These are phyloP conservation scores for Ophiostoma sp. DNA, from an alignment of 2,329 filamentous ascomycete genomes.

Conservation along the genomic window DNA sequence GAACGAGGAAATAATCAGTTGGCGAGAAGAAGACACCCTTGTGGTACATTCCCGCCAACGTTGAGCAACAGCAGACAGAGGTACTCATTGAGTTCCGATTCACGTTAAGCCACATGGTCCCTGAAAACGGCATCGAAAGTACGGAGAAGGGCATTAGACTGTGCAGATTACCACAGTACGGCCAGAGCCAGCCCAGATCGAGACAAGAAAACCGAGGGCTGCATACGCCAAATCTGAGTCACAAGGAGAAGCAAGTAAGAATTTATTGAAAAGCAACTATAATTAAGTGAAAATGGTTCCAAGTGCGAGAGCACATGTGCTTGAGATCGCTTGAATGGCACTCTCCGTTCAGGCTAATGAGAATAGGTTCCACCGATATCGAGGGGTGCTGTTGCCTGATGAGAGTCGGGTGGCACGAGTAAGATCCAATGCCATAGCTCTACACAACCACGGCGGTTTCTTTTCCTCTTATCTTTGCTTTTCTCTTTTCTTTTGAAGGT, in stretches of 20 bases:
- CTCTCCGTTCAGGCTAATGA: conserved; percentile 4
- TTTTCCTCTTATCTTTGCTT: background rate
- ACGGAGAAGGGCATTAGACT: conserved; percentile 2
- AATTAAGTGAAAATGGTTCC: background rate
- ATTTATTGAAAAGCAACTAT: background rate
- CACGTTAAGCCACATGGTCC: background rate
- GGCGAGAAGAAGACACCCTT: background rate
- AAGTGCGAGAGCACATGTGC: background rate
- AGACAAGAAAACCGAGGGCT: conserved; percentile 17
- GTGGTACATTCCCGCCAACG: background rate
- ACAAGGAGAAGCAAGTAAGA: conserved; percentile 8
- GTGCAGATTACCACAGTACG: conserved; percentile 2
- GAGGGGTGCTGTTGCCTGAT: background rate
- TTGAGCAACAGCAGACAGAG: background rate
- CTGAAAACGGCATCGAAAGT: conserved; percentile 1
- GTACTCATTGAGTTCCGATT: background rate
- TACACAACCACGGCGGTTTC: background rate
- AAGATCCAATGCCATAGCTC: background rate
- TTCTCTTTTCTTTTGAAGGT: too few species aligned
- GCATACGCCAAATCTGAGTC: conserved; percentile 21
- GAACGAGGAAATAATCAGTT: background rate
- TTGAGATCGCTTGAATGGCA: conserved; percentile 14
- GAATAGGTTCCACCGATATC: background rate
- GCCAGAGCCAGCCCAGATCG: conserved; percentile 18
- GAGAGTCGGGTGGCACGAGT: background rate